A percentile compares a stretch with the other conserved stretches of the same genome.
phyloP scores from a whole-genome alignment of 768 basidiomycete genomes.

The Neoboletus magnificus region DNA sequence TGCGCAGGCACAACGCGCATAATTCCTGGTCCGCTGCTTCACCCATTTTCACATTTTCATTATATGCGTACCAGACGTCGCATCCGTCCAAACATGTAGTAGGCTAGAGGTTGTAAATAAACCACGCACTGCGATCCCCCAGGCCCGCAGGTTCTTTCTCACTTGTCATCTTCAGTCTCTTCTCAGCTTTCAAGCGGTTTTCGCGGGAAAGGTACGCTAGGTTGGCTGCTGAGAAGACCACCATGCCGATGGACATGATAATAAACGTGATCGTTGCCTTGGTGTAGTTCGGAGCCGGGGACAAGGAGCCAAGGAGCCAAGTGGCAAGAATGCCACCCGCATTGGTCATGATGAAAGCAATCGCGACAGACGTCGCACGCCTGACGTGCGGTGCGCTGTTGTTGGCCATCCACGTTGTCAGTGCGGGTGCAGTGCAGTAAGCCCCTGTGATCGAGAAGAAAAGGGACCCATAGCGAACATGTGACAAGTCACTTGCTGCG shows the following conservation, averaged over 20 bases:
- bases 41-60: not conserved
- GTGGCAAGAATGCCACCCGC: slow-evolving; percentile 58
- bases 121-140: slow-evolving; percentile 54
- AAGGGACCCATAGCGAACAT: slow-evolving; percentile 2
- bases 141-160: slow-evolving; percentile 39
- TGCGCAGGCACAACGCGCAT: not conserved
- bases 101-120: slow-evolving; percentile 48
- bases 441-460: not conserved
- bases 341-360: slow-evolving; percentile 57
- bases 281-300: slow-evolving; percentile 47
- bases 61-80: not conserved
- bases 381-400: slow-evolving; percentile 55
- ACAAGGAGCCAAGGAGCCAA: slow-evolving; percentile 54
- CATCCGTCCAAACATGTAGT: not conserved
- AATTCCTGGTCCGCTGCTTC: not conserved
- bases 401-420: slow-evolving; percentile 38
- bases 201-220: slow-evolving; percentile 53
- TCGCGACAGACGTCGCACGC: slow-evolving; percentile 56
- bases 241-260: slow-evolving; percentile 39
- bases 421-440: not conserved
- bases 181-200: slow-evolving; percentile 45
- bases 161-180: slow-evolving; percentile 29
- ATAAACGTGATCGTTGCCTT: slow-evolving; percentile 41
- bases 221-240: slow-evolving; percentile 37
- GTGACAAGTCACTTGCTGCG: slow-evolving; percentile 29